Evolutionary conservation across 495 filamentous ascomycete genomes (phyloP).

Genomic region (Xanthoparmelia taractica): DNA sequence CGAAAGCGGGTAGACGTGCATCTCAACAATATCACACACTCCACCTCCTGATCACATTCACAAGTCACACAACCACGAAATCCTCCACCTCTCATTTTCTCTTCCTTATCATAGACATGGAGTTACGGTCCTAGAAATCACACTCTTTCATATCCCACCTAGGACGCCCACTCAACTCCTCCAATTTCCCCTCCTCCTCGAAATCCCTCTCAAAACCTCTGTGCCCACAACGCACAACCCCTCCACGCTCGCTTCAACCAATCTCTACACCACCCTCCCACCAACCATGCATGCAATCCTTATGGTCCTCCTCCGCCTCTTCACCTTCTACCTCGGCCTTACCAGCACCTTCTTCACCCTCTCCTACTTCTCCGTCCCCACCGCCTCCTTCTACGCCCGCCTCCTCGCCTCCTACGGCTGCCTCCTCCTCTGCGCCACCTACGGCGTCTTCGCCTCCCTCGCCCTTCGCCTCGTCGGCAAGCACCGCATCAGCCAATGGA

Average conservation of each 20-base stretch:
- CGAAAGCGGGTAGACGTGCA: neutral
- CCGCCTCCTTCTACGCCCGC: slow-evolving; percentile 56
- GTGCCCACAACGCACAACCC: neutral
- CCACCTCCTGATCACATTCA: neutral
- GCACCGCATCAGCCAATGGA: slow-evolving; percentile 76
- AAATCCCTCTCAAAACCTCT: neutral
- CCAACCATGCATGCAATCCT: slow-evolving; percentile 13
- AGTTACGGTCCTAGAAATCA: neutral
- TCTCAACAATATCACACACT: slow-evolving; percentile 5
- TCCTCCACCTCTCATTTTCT: neutral
- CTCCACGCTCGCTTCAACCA: neutral
- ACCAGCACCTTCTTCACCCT: slow-evolving; percentile 21
- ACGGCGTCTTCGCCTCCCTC: slow-evolving; percentile 71
- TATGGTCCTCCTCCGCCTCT: slow-evolving; percentile 14
- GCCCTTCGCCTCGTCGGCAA: slow-evolving; percentile 62
- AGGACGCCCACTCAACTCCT: neutral
- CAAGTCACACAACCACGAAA: neutral
- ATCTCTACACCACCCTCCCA: neutral
- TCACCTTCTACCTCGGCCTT: slow-evolving; percentile 20
- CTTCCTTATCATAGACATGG: neutral
- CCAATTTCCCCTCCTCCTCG: neutral
- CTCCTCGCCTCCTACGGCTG: slow-evolving; percentile 55
- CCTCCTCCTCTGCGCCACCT: slow-evolving; percentile 56
- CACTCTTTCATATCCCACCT: neutral
- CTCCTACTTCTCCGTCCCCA: slow-evolving; percentile 31